phyloP scores from a whole-genome alignment of 768 basidiomycete genomes.

The Suillus fuscotomentosus region DNA sequence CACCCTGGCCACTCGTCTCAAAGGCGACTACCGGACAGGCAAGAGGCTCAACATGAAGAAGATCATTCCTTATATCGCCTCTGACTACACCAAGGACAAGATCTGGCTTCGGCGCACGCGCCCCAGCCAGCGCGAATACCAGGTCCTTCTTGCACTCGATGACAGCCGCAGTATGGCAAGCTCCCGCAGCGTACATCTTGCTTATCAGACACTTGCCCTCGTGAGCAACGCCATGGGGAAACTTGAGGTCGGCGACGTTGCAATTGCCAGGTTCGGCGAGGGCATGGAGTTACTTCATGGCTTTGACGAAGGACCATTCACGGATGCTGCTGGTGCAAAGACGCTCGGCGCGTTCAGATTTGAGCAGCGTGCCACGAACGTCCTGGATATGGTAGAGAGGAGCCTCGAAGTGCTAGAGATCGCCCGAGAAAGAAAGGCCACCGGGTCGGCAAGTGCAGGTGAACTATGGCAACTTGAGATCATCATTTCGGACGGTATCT shows the following conservation, averaged over 20 bases:
- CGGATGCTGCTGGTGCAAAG: conserved; percentile 75
- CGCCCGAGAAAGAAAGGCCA: conserved; percentile 69
- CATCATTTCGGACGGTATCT: conserved; percentile 99
- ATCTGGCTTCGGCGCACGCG: conserved; percentile 96
- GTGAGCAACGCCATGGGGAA: conserved; percentile 88
- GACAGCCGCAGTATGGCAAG: conserved; percentile 90
- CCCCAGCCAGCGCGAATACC: conserved; percentile 93
- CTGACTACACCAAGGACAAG: conserved; percentile 99
- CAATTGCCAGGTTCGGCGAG: conserved; percentile 88
- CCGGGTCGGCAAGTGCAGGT: conserved; percentile 50
- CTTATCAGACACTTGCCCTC: conserved; percentile 89
- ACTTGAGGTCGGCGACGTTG: conserved; percentile 94
- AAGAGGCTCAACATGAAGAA: conserved; percentile 99
- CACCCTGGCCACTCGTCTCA: conserved; percentile 87
- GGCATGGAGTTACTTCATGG: conserved; percentile 84
- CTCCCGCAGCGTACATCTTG: conserved; percentile 63
- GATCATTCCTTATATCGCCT: conserved; percentile 96
- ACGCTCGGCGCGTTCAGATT: conserved; percentile 87
- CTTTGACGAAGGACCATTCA: conserved; percentile 79
- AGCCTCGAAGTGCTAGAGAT: conserved; percentile 72
- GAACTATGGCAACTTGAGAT: conserved; percentile 98
- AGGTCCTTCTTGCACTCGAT: conserved; percentile 90
- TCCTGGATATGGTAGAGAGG: conserved; percentile 76
- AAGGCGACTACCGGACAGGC: conserved; percentile 96
- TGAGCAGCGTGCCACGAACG: conserved; percentile 86